Evolutionary conservation across 1,284 basidiomycete species (phyloP), one percentile per base, ranked within the genome.

Genomic region (Xerocomus alliaceus): DNA sequence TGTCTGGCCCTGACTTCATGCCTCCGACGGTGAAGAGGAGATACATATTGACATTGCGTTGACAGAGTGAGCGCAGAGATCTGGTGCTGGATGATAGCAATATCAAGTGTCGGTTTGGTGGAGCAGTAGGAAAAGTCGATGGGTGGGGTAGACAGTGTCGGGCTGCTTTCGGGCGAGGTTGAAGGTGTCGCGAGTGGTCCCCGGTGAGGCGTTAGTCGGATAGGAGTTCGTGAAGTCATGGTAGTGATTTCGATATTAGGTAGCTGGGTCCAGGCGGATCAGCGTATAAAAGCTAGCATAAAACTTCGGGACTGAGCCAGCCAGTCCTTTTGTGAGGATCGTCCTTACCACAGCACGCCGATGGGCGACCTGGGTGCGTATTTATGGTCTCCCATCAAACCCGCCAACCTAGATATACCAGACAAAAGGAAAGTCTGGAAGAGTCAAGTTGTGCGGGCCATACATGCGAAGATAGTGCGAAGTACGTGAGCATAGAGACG

Each of bases 151-250:
- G 71, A 71, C n/a, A 22, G 41, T 8, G 55, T 72, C 26, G 69
- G 62, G 32, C 62, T 70, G 48, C 67, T 65, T 52, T 71, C 69
- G 6, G 63, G 54, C 1, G 69, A 71, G 11, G 60, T 52, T 10
- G 67, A 39, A 41, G 71, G 72, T 5, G 71, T 72, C n/a, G 72
- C 71, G 4, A 73, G 74, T 17, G 74, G 71, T 53, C 72, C 74
- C 0, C 72, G 72, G 32, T 74, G 54, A n/a, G 71, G 63, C 5
- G 71, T 72, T 44, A 68, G 26, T 53, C 69, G 66, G 29, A 72
- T 60, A 35, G 72, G 73, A 34, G 72, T 73, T 56, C 61, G 72
- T 68, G 72, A 70, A 58, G 53, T 71, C 72, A 76, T 76, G 60
- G 56, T 48, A 52, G 63, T 45, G 61, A 64, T 22, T 6, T 62